phyloP scores from a whole-genome alignment of 345 rosid species.

The Pseudoturritis turrita region DNA sequence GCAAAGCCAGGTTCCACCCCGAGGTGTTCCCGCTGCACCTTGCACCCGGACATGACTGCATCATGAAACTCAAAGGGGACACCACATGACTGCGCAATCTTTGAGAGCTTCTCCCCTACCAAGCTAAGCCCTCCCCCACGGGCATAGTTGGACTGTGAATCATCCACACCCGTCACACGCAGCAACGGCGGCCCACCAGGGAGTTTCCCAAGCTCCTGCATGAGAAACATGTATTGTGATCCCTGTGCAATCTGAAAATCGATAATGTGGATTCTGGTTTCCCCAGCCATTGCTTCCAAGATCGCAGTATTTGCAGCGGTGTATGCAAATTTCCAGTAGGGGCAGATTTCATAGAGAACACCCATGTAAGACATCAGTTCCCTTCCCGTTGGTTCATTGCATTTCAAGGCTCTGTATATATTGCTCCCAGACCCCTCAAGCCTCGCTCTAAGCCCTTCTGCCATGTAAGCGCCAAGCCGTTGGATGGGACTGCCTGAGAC shows the following conservation, averaged over 20 bases:
- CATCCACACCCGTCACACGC: constrained; percentile 87
- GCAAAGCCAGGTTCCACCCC: constrained; percentile 65
- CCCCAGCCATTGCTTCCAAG: constrained; percentile 57
- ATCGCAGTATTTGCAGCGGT: constrained; percentile 66
- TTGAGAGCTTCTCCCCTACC: constrained; percentile 53
- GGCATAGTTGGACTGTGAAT: constrained; percentile 84
- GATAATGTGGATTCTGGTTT: constrained; percentile 69
- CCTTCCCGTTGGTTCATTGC: constrained; percentile 73
- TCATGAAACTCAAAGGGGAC: constrained; percentile 81
- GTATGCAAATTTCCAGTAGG: constrained; percentile 93
- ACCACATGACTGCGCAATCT: constrained; percentile 45
- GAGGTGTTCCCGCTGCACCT: constrained; percentile 57
- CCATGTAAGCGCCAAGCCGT: constrained; percentile 80
- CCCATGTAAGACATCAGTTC: constrained; percentile 95
- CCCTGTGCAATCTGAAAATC: constrained; percentile 94
- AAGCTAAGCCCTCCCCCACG: constrained; percentile 87
- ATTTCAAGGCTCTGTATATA: constrained; percentile 79
- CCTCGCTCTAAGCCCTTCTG: constrained; percentile 94
- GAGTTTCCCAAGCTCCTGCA: constrained; percentile 54
- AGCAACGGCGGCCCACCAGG: constrained; percentile 68
- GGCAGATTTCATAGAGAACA: constrained; percentile 67
- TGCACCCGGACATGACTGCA: constrained; percentile 65
- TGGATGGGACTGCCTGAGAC: constrained; percentile 82
- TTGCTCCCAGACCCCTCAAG: constrained; percentile 80
- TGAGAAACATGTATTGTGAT: constrained; percentile 62